phyloP scores from a whole-genome alignment of 306 rosid species.

The Sindora glabra region DNA sequence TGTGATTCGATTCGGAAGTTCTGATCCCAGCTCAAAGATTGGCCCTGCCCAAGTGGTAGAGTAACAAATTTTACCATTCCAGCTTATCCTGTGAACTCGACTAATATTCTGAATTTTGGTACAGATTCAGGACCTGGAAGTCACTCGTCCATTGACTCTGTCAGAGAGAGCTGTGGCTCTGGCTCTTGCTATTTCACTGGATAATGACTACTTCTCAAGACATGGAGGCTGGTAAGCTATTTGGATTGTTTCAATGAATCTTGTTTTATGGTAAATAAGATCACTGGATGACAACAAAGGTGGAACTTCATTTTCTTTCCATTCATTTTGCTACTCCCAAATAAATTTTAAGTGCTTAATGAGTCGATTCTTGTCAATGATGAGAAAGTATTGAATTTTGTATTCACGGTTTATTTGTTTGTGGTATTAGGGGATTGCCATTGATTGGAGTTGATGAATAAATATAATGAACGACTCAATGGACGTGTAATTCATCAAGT shows the following conservation, averaged over 20 bases:
- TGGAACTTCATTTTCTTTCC: not conserved
- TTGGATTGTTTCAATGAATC: constrained; percentile 1
- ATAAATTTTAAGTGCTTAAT: not conserved
- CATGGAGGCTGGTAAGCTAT: constrained; percentile 86
- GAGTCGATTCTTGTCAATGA: not conserved
- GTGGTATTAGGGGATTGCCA: constrained; percentile 53
- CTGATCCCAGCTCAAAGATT: constrained; percentile 53
- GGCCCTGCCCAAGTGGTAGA: constrained; percentile 63
- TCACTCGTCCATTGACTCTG: constrained; percentile 57
- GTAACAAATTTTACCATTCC: not conserved
- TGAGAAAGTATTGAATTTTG: constrained; percentile 7
- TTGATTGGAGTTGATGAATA: constrained; percentile 50
- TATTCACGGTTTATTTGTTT: constrained; percentile 11
- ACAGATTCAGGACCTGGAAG: constrained; percentile 82
- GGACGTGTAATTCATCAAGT: too few species aligned
- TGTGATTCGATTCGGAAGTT: constrained; percentile 85
- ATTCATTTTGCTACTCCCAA: not conserved
- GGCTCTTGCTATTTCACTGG: constrained; percentile 97
- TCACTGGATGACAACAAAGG: not conserved
- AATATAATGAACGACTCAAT: too few species aligned
- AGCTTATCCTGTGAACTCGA: not conserved
- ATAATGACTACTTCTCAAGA: constrained; percentile 92
- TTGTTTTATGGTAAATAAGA: not conserved
- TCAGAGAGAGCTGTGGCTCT: constrained; percentile 88
- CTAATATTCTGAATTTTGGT: constrained; percentile 7